Percentiles rank a stretch among this genome's conserved stretches.
phyloP scores from a whole-genome alignment of 208 protist species.

The Trypanosoma mega region DNA sequence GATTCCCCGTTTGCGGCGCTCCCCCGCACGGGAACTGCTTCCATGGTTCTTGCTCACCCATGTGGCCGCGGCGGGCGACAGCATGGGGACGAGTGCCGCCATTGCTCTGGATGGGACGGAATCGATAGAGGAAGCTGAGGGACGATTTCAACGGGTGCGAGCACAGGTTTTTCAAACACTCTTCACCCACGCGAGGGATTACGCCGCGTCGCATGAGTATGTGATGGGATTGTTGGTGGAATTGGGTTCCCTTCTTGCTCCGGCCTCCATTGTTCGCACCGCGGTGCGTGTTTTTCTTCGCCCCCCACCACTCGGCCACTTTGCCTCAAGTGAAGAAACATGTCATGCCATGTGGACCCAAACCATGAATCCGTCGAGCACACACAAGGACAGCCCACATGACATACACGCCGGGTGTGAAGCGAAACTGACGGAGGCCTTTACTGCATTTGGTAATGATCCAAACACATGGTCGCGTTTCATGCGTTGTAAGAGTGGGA shows the following conservation, averaged over 20 bases:
- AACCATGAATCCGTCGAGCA: not conserved
- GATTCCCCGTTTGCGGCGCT: slow-evolving; percentile 43
- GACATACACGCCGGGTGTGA: no score
- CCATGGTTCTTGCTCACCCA: slow-evolving; percentile 29
- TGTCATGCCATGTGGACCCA: slow-evolving; percentile 16
- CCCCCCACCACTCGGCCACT: slow-evolving; percentile 18
- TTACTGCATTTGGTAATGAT: no score
- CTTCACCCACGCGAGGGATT: slow-evolving; percentile 18
- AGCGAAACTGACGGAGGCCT: no score
- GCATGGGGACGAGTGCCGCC: not conserved
- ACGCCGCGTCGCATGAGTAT: slow-evolving; percentile 35
- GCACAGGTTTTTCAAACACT: slow-evolving; percentile 27
- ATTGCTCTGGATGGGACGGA: no score
- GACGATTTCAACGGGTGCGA: not conserved
- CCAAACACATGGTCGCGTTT: slow-evolving; percentile 5
- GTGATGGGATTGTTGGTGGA: slow-evolving; percentile 23
- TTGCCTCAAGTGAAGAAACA: no score
- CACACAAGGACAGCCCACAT: not conserved
- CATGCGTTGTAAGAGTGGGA: slow-evolving; percentile 13
- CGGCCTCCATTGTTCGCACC: slow-evolving; percentile 24
- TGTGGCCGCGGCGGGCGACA: slow-evolving; percentile 14
- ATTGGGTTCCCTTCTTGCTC: slow-evolving; percentile 22
- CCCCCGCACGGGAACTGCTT: slow-evolving; percentile 27
- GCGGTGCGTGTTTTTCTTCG: slow-evolving; percentile 34
- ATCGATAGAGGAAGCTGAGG: not conserved